A percentile compares a stretch with the other conserved stretches of the same genome.
These are phyloP conservation scores for Phialophora verrucosa DNA, from an alignment of 2,329 filamentous ascomycete genomes.

Conservation along the genomic window DNA sequence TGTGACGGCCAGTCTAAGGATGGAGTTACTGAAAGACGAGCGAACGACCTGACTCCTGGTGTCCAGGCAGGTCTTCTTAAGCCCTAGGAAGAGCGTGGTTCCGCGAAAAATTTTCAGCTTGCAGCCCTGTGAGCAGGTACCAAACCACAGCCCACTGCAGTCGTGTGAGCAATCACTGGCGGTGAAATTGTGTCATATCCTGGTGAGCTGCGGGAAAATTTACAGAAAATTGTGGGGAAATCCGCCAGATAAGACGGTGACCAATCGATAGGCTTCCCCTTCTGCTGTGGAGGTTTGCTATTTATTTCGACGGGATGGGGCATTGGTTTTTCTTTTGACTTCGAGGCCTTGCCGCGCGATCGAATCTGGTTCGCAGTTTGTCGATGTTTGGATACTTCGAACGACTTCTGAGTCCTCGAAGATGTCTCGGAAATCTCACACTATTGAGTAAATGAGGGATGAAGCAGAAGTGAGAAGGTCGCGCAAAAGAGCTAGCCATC, in stretches of 20 bases:
- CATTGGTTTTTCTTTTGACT: neutral
- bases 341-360: neutral
- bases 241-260: neutral
- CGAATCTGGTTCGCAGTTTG: neutral
- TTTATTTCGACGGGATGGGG: neutral
- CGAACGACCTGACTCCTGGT: neutral
- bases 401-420: neutral
- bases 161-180: neutral
- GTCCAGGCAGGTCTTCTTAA: constrained; percentile 4
- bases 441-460: neutral
- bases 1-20: neutral
- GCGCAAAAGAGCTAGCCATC: neutral
- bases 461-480: neutral
- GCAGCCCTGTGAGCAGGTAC: neutral
- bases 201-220: constrained; percentile 7
- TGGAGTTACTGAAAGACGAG: neutral
- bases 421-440: too few relatives aligned
- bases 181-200: constrained; percentile 2
- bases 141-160: neutral
- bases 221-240: constrained; percentile 7
- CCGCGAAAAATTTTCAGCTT: constrained; percentile 3
- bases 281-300: neutral
- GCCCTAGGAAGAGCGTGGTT: neutral
- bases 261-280: neutral
- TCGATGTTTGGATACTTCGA: neutral